These are phyloP conservation scores for Speleostelium caveatum DNA, from an alignment of 78 protist species.

Conservation along the genomic window DNA sequence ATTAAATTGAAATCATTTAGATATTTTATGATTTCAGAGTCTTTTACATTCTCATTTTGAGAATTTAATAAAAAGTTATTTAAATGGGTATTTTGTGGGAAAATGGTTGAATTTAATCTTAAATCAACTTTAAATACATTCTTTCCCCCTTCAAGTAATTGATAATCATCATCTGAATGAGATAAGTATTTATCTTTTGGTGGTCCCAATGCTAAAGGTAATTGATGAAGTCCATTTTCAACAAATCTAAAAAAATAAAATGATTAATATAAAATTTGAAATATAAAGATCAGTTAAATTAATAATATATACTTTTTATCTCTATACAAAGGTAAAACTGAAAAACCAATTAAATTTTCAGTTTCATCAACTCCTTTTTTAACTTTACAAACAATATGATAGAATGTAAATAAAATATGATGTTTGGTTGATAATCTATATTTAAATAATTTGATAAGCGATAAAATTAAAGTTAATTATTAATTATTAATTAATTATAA, in stretches of 20 bases:
- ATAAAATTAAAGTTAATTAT: not conserved
- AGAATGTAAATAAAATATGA: constrained; percentile 59
- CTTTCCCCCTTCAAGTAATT: constrained; percentile 34
- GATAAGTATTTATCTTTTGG: constrained; percentile 36
- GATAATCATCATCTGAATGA: constrained; percentile 1
- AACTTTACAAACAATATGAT: constrained; percentile 73
- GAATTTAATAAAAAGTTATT: constrained; percentile 41
- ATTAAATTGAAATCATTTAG: constrained; percentile 30
- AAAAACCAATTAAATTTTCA: constrained; percentile 47
- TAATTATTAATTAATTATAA: too few relatives aligned
- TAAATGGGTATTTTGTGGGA: constrained; percentile 33
- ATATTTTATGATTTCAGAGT: not conserved
- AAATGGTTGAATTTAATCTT: not conserved
- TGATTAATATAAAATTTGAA: too few relatives aligned
- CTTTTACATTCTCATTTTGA: not conserved
- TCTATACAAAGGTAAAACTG: constrained; percentile 28
- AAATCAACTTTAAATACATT: constrained; percentile 49
- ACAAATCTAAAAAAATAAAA: too few relatives aligned
- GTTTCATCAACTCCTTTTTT: constrained; percentile 58
- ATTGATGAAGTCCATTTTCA: constrained; percentile 24
- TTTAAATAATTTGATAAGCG: not conserved
- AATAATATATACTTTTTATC: too few relatives aligned
- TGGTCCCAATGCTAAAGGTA: constrained; percentile 33
- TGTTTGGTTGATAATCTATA: constrained; percentile 9
- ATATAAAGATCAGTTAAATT: too few relatives aligned